phyloP scores from a whole-genome alignment of 1,284 basidiomycete genomes.

The Malassezia sympodialis region DNA sequence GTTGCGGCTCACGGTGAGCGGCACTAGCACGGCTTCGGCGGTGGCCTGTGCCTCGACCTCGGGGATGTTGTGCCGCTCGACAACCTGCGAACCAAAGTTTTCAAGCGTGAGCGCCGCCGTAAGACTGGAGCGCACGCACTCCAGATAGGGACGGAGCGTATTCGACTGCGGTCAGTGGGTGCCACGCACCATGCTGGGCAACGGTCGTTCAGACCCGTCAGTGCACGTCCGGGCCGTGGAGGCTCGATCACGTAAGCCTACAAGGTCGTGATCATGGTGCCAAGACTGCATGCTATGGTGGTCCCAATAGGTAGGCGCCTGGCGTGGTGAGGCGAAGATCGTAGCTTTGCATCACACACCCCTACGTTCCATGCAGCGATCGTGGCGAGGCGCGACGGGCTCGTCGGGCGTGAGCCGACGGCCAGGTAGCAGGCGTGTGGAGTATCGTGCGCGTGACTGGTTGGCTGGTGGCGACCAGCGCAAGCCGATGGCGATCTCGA shows the following conservation, averaged over 20 bases:
- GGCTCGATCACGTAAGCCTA: neutral
- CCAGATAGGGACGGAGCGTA: conserved; percentile 81
- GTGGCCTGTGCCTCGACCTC: conserved; percentile 50
- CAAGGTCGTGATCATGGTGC: neutral
- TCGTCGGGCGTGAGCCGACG: neutral
- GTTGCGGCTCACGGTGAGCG: conserved; percentile 85
- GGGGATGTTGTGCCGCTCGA: conserved; percentile 90
- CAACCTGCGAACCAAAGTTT: conserved; percentile 94
- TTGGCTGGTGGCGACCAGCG: conserved; percentile 9
- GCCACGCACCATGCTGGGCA: conserved; percentile 11
- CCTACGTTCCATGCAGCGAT: too few species aligned
- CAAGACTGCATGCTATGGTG: neutral
- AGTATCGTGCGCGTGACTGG: conserved; percentile 1
- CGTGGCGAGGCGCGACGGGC: neutral
- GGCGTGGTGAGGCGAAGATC: too few species aligned
- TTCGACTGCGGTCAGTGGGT: conserved; percentile 50
- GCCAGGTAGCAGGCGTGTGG: neutral
- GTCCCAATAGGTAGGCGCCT: neutral
- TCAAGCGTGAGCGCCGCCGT: conserved; percentile 94
- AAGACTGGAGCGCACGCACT: conserved; percentile 84
- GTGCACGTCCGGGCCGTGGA: conserved; percentile 1
- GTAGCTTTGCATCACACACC: too few species aligned
- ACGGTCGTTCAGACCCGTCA: neutral
- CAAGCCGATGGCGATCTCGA: conserved; percentile 8
- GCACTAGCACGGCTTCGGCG: conserved; percentile 71